phyloP scores from a whole-genome alignment of 2,329 filamentous ascomycete genomes.

The Xylaria sp. region DNA sequence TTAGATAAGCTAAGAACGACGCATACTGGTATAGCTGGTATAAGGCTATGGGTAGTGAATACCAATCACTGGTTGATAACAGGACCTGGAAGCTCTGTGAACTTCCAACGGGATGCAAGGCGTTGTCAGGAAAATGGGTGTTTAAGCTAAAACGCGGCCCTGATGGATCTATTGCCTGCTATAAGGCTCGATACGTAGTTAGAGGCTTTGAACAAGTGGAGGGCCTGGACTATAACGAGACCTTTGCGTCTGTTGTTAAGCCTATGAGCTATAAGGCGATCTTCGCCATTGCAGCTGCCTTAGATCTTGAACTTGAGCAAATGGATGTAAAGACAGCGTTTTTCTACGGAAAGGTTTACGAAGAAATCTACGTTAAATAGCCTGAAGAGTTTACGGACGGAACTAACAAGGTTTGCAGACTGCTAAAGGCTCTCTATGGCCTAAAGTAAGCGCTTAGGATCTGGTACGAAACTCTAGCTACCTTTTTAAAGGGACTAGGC shows the following conservation, averaged over 20 bases:
- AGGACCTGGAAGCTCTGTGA: background rate
- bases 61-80: background rate
- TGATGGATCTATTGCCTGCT: background rate
- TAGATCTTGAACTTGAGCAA: constrained; percentile 4
- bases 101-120: background rate
- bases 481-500: background rate
- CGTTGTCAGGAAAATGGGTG: background rate
- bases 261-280: constrained; percentile 8
- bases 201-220: constrained; percentile 3
- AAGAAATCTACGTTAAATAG: background rate
- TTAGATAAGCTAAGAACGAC: background rate
- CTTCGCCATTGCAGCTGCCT: background rate
- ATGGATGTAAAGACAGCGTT: constrained; percentile 1
- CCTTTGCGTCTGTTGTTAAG: background rate
- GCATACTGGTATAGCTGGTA: background rate
- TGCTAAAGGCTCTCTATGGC: background rate
- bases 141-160: background rate
- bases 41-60: background rate
- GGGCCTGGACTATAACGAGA: background rate
- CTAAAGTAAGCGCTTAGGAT: background rate
- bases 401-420: background rate
- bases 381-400: background rate
- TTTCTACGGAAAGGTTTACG: background rate
- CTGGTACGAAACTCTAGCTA: background rate
- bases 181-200: constrained; percentile 1